A percentile compares a stretch with the other conserved stretches of the same genome.
Conservation (phyloP, 2,329 filamentous ascomycete species). For the Claviceps pazoutovae region DNA sequence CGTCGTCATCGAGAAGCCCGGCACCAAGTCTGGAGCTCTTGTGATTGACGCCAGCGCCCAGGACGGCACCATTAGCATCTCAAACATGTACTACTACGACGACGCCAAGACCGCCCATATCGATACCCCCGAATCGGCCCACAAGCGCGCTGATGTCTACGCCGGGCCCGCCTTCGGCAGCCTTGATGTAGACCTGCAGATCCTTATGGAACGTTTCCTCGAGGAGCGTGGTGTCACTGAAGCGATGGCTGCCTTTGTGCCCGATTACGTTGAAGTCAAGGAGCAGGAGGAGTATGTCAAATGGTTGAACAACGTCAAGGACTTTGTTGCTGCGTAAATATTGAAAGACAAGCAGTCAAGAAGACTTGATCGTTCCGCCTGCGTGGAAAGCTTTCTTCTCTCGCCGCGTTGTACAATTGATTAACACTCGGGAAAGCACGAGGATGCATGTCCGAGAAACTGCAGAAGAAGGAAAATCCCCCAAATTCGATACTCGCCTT, state of each 20-base stretch:
- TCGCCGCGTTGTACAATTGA: not conserved
- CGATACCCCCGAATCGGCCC: slow-evolving; percentile 60
- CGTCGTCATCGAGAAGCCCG: slow-evolving; percentile 77
- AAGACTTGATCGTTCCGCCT: no score
- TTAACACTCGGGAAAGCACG: no score
- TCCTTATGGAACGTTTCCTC: slow-evolving; percentile 81
- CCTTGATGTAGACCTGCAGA: slow-evolving; percentile 90
- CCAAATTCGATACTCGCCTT: no score
- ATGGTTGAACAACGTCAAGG: slow-evolving; percentile 81
- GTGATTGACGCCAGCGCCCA: slow-evolving; percentile 76
- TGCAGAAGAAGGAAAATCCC: no score
- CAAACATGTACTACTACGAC: slow-evolving; percentile 81
- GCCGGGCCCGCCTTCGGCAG: slow-evolving; percentile 85
- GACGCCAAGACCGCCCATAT: slow-evolving; percentile 66
- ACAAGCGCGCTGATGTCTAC: slow-evolving; percentile 66
- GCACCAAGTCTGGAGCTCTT: slow-evolving; percentile 57
- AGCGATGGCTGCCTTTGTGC: slow-evolving; percentile 75
- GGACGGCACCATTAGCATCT: slow-evolving; percentile 74
- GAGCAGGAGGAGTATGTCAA: slow-evolving; percentile 93
- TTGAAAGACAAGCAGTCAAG: no score
- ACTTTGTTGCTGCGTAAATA: slow-evolving; percentile 53
- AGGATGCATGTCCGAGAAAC: no score
- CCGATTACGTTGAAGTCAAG: slow-evolving; percentile 95
- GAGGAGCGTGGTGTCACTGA: slow-evolving; percentile 88
- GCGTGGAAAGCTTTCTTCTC: no score